Base-by-base conservation (phyloP, 2,329 filamentous ascomycete species). In the Colletotrichum sp. region DNA sequence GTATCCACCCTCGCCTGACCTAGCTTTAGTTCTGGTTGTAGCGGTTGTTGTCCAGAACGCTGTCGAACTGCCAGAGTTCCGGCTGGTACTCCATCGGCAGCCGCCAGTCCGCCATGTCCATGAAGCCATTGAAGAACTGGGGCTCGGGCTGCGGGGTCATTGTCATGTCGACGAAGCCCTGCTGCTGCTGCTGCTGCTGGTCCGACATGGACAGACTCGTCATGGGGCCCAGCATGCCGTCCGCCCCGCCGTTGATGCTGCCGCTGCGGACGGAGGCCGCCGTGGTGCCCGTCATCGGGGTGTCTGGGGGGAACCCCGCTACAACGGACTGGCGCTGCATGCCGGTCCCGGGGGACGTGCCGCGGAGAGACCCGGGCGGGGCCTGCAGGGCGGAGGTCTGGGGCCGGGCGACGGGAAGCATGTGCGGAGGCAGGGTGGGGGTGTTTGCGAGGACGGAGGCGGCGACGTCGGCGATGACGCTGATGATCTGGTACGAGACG, bases 21-120 rank as follows among this genome's bases (percentile, higher is more conserved):
- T 62, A 48, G 21, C 5, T 10, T 71, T 30, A 62, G 24, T 59
- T 73, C 21, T 75, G 34, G 56, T 52, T 62, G 16, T 48, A 38
- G n/a, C 38, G 73, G 9, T 48, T 56, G 18, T 34, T 34, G 24
- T 68, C 69, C 10, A 59, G 24, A 9, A 73, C 10, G 26, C 32
- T 68, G 26, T 73, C 73, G 8, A 63, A 73, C 34, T 75, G 73
- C 73, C 73, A 75, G 0, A 75, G 34, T 14, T 75, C 69, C 21
- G 73, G 73, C 63, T 75, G 73, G 28, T 73, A 75, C 28, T 75
- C 73, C 69, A 75, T 63, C 16, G 69, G 73, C 14, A 75, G 56
- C 28, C 73, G 63, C 73, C 73, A 75, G 63, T 75, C 58, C 21
- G 69, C 56, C 38, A 75, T 69, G 38, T 75, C 43, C 58, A 73